Evolutionary conservation across 306 rosid genomes (phyloP), one percentile per base, ranked within the genome.

Genomic region (Malus orientalis): DNA sequence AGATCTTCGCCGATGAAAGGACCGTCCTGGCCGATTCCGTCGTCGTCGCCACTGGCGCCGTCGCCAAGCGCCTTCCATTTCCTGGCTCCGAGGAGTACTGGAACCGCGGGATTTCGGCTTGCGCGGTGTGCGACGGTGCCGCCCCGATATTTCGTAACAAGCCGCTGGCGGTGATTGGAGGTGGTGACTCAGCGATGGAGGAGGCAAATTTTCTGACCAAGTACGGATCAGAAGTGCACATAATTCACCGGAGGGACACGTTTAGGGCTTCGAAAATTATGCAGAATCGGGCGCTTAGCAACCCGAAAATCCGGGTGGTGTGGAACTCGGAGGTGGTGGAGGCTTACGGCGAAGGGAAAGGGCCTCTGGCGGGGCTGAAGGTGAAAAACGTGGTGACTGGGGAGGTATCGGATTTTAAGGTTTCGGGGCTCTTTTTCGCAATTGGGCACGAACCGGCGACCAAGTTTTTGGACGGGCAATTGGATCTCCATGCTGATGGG

Each of bases 151-250:
- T 93, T 67, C 69, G 90, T 49, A 83, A 88, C 83, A 88, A 85
- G 71, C 93, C 91, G 0, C 69, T 93, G 60, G 98, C 87, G 8
- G 96, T 93, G 65, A 84, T 93, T 45, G 96, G 98, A 0, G 98
- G 98, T 0, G 97, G 98, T 0, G 97, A 93, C 62, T 89, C 98
- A 19, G 93, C 98, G 3, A 91, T 90, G 97, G 98, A 91, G 75
- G 98, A 93, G 67, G 97, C 97, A 0, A 91, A 80, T 8, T 93
- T 91, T 67, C 87, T 93, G 23, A 91, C 98, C 4, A 93, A 91
- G 80, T 93, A 86, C 38, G 97, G 91, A 11, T 89, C 90, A 8
- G 85, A 86, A 29, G 98, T 93, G 12, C 79, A 86, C 73, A 88
- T 93, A 59, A 89, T 93, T 47, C 97, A 89, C 44, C 70, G 97